Conservation (phyloP, 208 protist species). For the Acanthamoeba sp. region DNA sequence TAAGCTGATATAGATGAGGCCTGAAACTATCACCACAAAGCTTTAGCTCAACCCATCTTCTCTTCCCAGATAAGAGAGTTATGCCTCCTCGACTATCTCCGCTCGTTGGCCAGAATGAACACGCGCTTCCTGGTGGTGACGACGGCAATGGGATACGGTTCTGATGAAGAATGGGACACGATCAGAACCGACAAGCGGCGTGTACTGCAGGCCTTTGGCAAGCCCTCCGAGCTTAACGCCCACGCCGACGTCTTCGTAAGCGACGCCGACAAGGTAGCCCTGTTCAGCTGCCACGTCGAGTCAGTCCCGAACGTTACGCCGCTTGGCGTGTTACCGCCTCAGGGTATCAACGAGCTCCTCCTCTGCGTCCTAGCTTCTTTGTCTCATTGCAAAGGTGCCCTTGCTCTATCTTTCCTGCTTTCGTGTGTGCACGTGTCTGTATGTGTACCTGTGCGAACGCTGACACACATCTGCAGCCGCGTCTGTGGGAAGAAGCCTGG, state of each 20-base stretch:
- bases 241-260: background rate
- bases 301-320: background rate
- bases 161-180: background rate
- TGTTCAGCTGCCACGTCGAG: background rate
- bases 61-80: no score
- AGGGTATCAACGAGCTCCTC: constrained; percentile 12
- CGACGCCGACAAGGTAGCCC: background rate
- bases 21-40: no score
- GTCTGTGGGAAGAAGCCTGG: background rate
- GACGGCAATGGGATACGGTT: background rate
- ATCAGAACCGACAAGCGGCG: background rate
- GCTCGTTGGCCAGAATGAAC: background rate
- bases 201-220: background rate
- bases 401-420: background rate
- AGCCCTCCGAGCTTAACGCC: background rate
- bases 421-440: background rate
- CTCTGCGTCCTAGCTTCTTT: background rate
- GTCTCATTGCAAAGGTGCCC: background rate
- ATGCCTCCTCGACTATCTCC: background rate
- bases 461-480: no score
- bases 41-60: no score
- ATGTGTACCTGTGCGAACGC: no score
- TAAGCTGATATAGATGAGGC: background rate
- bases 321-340: background rate
- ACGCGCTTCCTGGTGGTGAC: background rate